These are phyloP conservation scores for Chlorella sp. DNA, from an alignment of 139 green algal genomes.

Conservation along the genomic window DNA sequence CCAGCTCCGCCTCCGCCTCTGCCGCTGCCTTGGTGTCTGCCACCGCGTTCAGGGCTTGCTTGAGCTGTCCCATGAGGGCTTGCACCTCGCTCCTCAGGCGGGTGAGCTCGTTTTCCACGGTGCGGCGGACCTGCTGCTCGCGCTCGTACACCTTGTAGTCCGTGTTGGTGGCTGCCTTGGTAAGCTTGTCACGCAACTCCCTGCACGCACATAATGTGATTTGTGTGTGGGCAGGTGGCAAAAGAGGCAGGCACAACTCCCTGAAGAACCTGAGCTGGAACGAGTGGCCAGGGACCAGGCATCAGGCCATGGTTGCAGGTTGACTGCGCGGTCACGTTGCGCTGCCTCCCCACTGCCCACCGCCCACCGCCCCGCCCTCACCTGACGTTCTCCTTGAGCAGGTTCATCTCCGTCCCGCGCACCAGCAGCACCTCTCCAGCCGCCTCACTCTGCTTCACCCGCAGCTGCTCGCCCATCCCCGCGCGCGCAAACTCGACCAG, in stretches of 20 bases:
- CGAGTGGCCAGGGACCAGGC: too few species aligned
- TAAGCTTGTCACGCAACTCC: constrained; percentile 29
- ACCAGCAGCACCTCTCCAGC: constrained; percentile 16
- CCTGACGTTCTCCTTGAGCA: constrained; percentile 16
- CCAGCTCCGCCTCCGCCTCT: neutral
- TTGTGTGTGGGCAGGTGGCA: too few species aligned
- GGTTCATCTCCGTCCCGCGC: constrained; percentile 17
- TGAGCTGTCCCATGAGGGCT: neutral
- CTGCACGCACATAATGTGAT: too few species aligned
- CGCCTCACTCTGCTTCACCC: neutral
- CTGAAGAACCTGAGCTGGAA: too few species aligned
- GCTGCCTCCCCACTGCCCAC: too few species aligned
- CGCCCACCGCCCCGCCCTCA: neutral
- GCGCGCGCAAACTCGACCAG: neutral
- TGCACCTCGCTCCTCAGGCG: neutral
- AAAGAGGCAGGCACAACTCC: too few species aligned
- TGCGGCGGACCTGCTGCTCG: constrained; percentile 14
- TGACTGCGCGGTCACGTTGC: too few species aligned
- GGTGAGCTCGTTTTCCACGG: constrained; percentile 1
- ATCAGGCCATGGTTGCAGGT: too few species aligned
- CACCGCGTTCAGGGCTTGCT: neutral
- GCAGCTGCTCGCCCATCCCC: neutral
- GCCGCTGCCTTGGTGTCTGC: neutral
- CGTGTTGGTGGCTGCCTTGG: constrained; percentile 19
- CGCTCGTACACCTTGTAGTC: constrained; percentile 37